Conservation (phyloP, 1,139 yeast species). For the Scheffersomyces cryptocercus region DNA sequence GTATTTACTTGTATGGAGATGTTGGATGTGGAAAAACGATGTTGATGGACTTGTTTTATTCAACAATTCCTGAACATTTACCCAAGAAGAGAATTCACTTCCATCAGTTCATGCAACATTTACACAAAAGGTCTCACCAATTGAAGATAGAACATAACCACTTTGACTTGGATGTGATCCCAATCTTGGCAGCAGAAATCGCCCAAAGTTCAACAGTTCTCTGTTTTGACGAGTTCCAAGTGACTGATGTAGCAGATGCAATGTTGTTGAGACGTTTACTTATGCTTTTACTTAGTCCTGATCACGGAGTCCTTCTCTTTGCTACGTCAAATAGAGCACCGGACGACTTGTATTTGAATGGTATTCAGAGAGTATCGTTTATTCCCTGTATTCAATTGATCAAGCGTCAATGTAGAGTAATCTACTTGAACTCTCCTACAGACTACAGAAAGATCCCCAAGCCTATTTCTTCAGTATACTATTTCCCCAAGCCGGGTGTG, state of each 20-base stretch:
- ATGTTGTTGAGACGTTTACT: conserved; percentile 84
- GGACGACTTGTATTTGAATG: conserved; percentile 87
- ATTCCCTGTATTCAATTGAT: conserved; percentile 87
- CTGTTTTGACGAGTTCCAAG: conserved; percentile 96
- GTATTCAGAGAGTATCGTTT: conserved; percentile 87
- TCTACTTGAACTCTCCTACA: conserved; percentile 83
- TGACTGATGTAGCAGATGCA: conserved; percentile 97
- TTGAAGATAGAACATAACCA: conserved; percentile 59
- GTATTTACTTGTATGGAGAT: conserved; percentile 92
- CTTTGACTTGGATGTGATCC: conserved; percentile 78
- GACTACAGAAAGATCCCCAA: conserved; percentile 89
- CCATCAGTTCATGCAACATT: conserved; percentile 94
- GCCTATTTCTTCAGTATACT: conserved; percentile 81
- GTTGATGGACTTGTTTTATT: conserved; percentile 94
- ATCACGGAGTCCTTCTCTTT: conserved; percentile 82
- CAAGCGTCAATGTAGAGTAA: conserved; percentile 72
- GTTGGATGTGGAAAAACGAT: conserved; percentile 98
- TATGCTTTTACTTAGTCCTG: conserved; percentile 58
- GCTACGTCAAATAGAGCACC: conserved; percentile 97
- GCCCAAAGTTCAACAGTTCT: conserved; percentile 74
- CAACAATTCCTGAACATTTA: conserved; percentile 74
- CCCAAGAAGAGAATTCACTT: conserved; percentile 84
- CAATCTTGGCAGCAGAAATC: conserved; percentile 79
- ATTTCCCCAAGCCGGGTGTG: conserved; percentile 67
- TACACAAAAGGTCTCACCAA: conserved; percentile 85